phyloP scores from a whole-genome alignment of 2,329 filamentous ascomycete genomes.

The Aspergillus glaucus region DNA sequence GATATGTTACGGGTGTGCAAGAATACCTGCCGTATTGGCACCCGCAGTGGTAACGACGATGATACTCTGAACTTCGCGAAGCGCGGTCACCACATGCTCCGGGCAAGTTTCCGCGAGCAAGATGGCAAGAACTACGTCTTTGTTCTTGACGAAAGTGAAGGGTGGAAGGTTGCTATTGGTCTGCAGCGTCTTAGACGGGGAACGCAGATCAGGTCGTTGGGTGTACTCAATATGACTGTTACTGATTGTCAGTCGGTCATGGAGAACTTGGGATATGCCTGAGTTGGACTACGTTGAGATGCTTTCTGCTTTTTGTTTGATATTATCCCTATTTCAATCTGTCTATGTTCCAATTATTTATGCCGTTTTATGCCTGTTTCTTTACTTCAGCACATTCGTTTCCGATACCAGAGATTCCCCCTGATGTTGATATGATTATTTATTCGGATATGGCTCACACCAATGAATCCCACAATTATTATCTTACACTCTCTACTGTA shows the following conservation, averaged over 20 bases:
- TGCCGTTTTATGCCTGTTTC: neutral
- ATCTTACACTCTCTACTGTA: too few relatives aligned
- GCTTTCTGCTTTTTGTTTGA: neutral
- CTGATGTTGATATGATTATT: neutral
- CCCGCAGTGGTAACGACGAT: conserved; percentile 16
- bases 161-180: conserved; percentile 57
- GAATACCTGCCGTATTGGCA: conserved; percentile 52
- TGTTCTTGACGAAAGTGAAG: conserved; percentile 52
- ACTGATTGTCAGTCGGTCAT: conserved; percentile 15
- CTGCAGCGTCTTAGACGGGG: conserved; percentile 52
- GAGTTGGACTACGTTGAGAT: neutral
- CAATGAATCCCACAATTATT: neutral
- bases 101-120: conserved; percentile 53
- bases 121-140: conserved; percentile 59
- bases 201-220: conserved; percentile 49
- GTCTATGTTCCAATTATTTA: neutral
- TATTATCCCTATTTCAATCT: neutral
- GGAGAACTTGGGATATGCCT: conserved; percentile 14
- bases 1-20: conserved; percentile 61
- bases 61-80: conserved; percentile 28
- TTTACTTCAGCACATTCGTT: conserved; percentile 1
- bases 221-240: conserved; percentile 33
- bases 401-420: conserved; percentile 3
- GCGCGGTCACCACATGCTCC: conserved; percentile 49
- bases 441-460: too few relatives aligned